A percentile compares a stretch with the other conserved stretches of the same genome.
Evolutionary conservation across 495 filamentous ascomycete genomes (phyloP).

Genomic region (Penicillium simplicissimum): DNA sequence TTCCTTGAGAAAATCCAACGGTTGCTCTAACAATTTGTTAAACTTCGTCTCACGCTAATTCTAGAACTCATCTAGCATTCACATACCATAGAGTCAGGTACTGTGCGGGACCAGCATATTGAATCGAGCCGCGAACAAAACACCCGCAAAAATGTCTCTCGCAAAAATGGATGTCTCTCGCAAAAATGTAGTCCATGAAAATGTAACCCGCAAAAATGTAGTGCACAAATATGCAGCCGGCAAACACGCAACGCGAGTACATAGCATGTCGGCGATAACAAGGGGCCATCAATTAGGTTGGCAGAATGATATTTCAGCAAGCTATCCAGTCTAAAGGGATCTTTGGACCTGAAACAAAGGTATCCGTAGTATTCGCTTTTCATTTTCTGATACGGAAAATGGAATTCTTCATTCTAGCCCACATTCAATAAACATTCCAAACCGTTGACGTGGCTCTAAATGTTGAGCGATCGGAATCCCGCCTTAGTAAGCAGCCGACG

Average conservation of each 20-base stretch:
- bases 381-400: not conserved
- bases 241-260: not conserved
- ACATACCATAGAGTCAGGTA: not conserved
- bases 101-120: not conserved
- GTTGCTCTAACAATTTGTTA: not conserved
- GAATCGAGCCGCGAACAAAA: not conserved
- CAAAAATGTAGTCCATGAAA: not conserved
- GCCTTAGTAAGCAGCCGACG: too few species aligned
- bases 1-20: not conserved
- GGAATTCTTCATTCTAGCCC: not conserved
- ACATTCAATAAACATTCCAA: slow-evolving; percentile 1
- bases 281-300: not conserved
- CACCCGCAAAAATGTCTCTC: not conserved
- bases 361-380: not conserved
- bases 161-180: not conserved
- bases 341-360: not conserved
- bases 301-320: not conserved
- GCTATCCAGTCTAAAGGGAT: not conserved
- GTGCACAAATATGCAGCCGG: not conserved
- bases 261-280: not conserved
- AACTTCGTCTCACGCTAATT: not conserved
- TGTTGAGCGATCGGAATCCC: slow-evolving; percentile 1
- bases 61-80: not conserved
- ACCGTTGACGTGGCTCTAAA: not conserved
- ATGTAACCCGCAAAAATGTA: not conserved